Percentiles rank a stretch among this genome's conserved stretches.
phyloP scores from a whole-genome alignment of 768 basidiomycete species.

The Clavaria fumosa region DNA sequence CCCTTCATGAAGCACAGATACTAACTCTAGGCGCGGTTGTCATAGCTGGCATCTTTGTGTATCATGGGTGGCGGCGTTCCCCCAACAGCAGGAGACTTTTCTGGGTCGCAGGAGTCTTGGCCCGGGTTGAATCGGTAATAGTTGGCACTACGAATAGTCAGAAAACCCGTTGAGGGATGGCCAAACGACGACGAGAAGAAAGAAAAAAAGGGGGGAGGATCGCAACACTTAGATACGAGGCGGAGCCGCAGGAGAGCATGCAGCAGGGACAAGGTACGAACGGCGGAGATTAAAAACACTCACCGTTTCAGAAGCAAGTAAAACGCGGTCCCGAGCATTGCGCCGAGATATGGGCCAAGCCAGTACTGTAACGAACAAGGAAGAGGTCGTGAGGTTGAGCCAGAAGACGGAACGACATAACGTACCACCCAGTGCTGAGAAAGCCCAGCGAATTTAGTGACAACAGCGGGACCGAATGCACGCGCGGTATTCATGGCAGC shows the following conservation, averaged over 20 bases:
- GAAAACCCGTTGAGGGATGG: background rate
- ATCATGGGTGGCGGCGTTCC: no score
- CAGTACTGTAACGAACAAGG: slow-evolving; percentile 48
- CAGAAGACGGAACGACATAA: slow-evolving; percentile 2
- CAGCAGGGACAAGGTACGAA: no score
- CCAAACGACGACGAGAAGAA: background rate
- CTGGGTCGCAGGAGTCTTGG: slow-evolving; percentile 17
- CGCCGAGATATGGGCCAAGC: slow-evolving; percentile 56
- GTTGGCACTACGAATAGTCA: slow-evolving; percentile 2
- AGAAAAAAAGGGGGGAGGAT: background rate
- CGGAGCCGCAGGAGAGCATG: no score
- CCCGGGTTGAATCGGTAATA: slow-evolving; percentile 6
- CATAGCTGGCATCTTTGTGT: no score
- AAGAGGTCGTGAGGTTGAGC: slow-evolving; percentile 4
- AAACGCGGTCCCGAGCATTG: slow-evolving; percentile 40
- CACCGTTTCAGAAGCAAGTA: slow-evolving; percentile 41
- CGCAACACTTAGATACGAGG: no score
- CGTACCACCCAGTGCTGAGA: slow-evolving; percentile 47
- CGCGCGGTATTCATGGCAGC: slow-evolving; percentile 57
- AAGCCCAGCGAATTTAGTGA: slow-evolving; percentile 42
- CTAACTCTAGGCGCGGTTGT: no score
- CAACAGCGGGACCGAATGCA: slow-evolving; percentile 53
- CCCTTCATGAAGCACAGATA: no score
- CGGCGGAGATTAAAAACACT: no score
- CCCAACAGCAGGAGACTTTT: slow-evolving; percentile 27